A percentile compares a stretch with the other conserved stretches of the same genome.
These are phyloP conservation scores for Pseudodiploospora longispora DNA, from an alignment of 2,329 filamentous ascomycete species.

Conservation along the genomic window DNA sequence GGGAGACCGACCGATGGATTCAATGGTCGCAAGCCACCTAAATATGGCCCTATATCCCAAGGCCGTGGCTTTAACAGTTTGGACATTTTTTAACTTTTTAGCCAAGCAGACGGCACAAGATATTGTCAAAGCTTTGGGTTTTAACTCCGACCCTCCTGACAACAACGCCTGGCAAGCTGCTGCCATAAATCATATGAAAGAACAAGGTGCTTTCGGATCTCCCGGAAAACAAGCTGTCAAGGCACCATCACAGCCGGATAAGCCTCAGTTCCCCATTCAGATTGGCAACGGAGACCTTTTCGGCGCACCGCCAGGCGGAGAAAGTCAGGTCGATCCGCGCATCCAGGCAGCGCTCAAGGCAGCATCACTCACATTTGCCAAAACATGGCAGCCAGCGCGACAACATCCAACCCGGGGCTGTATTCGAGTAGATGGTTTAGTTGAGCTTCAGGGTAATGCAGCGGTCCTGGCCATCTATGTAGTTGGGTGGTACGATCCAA, in stretches of 20 bases:
- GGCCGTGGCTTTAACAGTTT: conserved; percentile 41
- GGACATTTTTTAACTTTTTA: conserved; percentile 43
- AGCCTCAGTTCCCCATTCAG: conserved; percentile 16
- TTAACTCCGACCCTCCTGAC: conserved; percentile 19
- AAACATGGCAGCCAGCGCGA: conserved; percentile 39
- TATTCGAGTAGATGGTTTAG: conserved; percentile 44
- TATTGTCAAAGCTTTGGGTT: conserved; percentile 38
- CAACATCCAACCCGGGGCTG: conserved; percentile 41
- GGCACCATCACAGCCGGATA: conserved; percentile 16
- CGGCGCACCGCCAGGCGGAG: conserved; percentile 17
- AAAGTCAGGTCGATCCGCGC: conserved; percentile 27
- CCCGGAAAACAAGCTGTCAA: conserved; percentile 16
- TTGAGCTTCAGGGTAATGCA: conserved; percentile 41
- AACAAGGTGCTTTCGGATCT: conserved; percentile 14
- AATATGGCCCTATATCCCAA: conserved; percentile 46
- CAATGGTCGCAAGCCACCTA: conserved; percentile 34
- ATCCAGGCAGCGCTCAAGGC: conserved; percentile 24
- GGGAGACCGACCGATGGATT: conserved; percentile 40
- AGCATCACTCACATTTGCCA: conserved; percentile 26
- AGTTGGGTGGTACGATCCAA: conserved; percentile 47
- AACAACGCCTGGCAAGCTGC: conserved; percentile 25
- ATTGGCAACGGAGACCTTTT: conserved; percentile 17
- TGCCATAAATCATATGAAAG: conserved; percentile 20
- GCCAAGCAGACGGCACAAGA: conserved; percentile 35
- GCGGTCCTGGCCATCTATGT: conserved; percentile 44